A percentile compares a stretch with the other conserved stretches of the same genome.
Conservation (phyloP, 2,329 filamentous ascomycete species). For the Tolypocladium inflatum region DNA sequence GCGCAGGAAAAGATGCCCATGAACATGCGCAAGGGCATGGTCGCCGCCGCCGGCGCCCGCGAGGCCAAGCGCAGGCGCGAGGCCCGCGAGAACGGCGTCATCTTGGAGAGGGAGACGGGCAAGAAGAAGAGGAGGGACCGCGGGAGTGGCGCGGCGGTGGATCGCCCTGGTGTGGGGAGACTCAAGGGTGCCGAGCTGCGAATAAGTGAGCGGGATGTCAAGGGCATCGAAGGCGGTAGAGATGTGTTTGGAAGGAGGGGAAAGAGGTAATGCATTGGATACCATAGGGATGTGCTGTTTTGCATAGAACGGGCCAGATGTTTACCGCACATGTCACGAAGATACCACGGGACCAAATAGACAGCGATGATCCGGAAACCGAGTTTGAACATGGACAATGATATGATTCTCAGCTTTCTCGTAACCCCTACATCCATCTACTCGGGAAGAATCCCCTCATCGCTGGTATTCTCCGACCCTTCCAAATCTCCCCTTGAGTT, state of each 20-base stretch:
- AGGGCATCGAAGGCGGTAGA: constrained; percentile 52
- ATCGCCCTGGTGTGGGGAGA: constrained; percentile 69
- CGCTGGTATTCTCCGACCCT: neutral
- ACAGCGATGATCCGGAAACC: neutral
- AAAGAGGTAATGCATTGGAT: constrained; percentile 12
- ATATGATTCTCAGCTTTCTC: constrained; percentile 8
- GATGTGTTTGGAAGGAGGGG: constrained; percentile 30
- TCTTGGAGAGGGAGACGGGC: constrained; percentile 56
- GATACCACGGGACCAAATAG: neutral
- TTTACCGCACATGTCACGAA: neutral
- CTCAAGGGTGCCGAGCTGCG: constrained; percentile 72
- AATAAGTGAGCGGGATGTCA: constrained; percentile 69
- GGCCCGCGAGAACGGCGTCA: constrained; percentile 82
- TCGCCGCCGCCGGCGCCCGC: constrained; percentile 50
- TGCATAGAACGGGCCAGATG: neutral
- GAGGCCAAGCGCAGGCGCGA: constrained; percentile 67
- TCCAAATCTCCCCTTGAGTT: constrained; percentile 4
- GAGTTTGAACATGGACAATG: neutral
- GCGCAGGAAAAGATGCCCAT: constrained; percentile 84
- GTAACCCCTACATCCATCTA: constrained; percentile 5
- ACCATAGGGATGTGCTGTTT: neutral
- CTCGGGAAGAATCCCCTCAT: neutral
- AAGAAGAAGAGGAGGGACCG: constrained; percentile 29
- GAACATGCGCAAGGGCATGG: constrained; percentile 76
- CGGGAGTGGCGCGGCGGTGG: constrained; percentile 51